Conservation (phyloP, 2,329 filamentous ascomycete species). For the Madurella fahalii region DNA sequence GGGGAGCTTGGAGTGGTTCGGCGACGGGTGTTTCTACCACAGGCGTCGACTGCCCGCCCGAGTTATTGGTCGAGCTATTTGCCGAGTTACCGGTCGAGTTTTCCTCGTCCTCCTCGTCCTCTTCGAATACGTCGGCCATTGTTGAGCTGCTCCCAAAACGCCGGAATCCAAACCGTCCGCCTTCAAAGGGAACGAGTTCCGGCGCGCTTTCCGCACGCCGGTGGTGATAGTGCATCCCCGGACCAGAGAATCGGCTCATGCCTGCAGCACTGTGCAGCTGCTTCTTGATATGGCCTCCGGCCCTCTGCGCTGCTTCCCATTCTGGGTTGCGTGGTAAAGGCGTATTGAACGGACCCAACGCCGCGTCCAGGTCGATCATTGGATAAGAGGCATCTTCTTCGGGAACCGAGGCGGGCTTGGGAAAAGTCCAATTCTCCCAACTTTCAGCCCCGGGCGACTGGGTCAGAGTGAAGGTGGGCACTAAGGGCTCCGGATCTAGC, state of each 20-base stretch:
- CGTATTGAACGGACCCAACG: conserved; percentile 87
- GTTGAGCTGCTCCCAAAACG: conserved; percentile 64
- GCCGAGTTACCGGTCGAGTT: conserved; percentile 21
- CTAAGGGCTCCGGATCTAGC: conserved; percentile 30
- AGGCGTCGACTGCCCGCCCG: conserved; percentile 31
- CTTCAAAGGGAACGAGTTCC: conserved; percentile 71
- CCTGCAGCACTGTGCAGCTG: conserved; percentile 73
- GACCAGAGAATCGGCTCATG: conserved; percentile 63
- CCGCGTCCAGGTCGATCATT: conserved; percentile 91
- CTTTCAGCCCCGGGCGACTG: conserved; percentile 34
- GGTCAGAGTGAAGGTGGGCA: conserved; percentile 41
- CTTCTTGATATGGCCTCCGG: conserved; percentile 55
- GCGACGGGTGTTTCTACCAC: conserved; percentile 35
- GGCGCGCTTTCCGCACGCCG: conserved; percentile 76
- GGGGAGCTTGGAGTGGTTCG: conserved; percentile 26
- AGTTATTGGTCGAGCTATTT: conserved; percentile 43
- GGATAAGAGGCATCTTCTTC: conserved; percentile 67
- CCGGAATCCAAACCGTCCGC: conserved; percentile 52
- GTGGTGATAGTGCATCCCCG: conserved; percentile 71
- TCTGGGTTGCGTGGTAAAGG: conserved; percentile 60
- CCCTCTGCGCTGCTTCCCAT: conserved; percentile 63
- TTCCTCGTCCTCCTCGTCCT: conserved; percentile 65
- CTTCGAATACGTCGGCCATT: conserved; percentile 85
- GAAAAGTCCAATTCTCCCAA: conserved; percentile 36
- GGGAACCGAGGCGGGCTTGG: conserved; percentile 33